A percentile compares a stretch with the other conserved stretches of the same genome.
phyloP scores from a whole-genome alignment of 2,329 filamentous ascomycete genomes.

The Apiospora phragmitis region DNA sequence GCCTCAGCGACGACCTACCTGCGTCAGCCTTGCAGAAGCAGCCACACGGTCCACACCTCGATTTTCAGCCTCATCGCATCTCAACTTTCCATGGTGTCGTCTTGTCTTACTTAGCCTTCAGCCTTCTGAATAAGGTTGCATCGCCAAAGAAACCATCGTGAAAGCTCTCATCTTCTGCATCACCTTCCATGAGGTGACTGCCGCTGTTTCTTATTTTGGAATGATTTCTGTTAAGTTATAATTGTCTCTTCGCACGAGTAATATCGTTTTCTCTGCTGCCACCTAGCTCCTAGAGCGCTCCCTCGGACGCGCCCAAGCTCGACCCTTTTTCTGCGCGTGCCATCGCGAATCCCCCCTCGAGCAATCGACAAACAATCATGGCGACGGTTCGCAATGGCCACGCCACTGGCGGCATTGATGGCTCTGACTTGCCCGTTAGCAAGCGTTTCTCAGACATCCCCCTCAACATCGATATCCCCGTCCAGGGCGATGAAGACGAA shows the following conservation, averaged over 20 bases:
- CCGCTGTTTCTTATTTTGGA: background rate
- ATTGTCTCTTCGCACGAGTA: background rate
- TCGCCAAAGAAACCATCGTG: background rate
- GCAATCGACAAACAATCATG: constrained; percentile 7
- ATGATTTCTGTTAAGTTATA: background rate
- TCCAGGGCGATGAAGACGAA: constrained; percentile 64
- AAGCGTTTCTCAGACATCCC: constrained; percentile 66
- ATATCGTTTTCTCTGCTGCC: background rate
- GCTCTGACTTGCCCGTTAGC: constrained; percentile 42
- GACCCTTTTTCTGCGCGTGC: background rate
- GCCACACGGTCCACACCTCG: background rate
- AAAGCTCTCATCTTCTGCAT: background rate
- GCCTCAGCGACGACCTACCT: background rate
- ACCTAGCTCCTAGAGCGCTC: background rate
- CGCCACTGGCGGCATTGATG: constrained; percentile 44
- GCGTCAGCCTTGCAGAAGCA: background rate
- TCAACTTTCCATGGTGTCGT: background rate
- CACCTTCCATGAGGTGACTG: background rate
- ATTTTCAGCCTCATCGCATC: background rate
- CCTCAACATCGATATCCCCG: constrained; percentile 65
- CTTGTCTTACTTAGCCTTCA: background rate
- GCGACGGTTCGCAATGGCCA: constrained; percentile 37
- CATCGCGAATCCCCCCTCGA: background rate
- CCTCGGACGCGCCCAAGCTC: background rate
- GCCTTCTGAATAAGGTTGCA: background rate